These are phyloP conservation scores for Candida arabinofermentans DNA, from an alignment of 805 yeast species.

Conservation along the genomic window DNA sequence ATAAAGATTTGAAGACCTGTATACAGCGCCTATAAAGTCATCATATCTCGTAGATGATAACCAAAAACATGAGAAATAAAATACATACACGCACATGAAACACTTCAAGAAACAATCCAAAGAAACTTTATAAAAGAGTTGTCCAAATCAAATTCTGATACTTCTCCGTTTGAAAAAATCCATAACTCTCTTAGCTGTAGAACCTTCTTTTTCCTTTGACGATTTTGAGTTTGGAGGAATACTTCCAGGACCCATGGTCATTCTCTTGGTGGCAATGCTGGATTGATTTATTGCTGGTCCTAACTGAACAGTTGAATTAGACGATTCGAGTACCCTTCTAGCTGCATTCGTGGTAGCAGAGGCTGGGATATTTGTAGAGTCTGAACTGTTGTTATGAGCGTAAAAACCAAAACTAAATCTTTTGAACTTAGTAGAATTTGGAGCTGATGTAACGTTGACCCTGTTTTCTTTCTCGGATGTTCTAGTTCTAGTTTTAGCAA, in stretches of 20 bases:
- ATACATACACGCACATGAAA: background rate
- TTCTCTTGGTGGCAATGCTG: slow-evolving; percentile 32
- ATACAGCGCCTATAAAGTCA: too few relatives aligned
- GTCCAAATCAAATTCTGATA: slow-evolving; percentile 28
- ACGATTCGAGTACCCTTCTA: slow-evolving; percentile 13
- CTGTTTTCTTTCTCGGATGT: slow-evolving; percentile 24
- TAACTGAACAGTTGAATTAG: slow-evolving; percentile 2
- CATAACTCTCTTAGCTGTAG: slow-evolving; percentile 74
- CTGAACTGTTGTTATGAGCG: slow-evolving; percentile 10
- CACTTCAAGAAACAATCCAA: background rate
- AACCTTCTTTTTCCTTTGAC: slow-evolving; percentile 48
- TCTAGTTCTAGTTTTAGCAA: slow-evolving; percentile 5
- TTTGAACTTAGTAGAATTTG: slow-evolving; percentile 22
- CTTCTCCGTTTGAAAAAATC: slow-evolving; percentile 74
- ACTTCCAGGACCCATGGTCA: slow-evolving; percentile 13
- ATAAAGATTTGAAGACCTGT: too few relatives aligned
- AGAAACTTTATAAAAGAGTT: background rate
- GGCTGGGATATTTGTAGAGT: slow-evolving; percentile 9
- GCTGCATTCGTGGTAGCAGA: slow-evolving; percentile 6
- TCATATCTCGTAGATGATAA: background rate
- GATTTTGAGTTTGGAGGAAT: slow-evolving; percentile 17
- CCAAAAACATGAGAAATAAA: background rate
- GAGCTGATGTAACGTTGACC: slow-evolving; percentile 6
- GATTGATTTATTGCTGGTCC: too few relatives aligned
- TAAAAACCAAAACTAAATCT: slow-evolving; percentile 33